These are phyloP conservation scores for Tolypocladium amazonense DNA, from an alignment of 2,329 filamentous ascomycete genomes.

Conservation along the genomic window DNA sequence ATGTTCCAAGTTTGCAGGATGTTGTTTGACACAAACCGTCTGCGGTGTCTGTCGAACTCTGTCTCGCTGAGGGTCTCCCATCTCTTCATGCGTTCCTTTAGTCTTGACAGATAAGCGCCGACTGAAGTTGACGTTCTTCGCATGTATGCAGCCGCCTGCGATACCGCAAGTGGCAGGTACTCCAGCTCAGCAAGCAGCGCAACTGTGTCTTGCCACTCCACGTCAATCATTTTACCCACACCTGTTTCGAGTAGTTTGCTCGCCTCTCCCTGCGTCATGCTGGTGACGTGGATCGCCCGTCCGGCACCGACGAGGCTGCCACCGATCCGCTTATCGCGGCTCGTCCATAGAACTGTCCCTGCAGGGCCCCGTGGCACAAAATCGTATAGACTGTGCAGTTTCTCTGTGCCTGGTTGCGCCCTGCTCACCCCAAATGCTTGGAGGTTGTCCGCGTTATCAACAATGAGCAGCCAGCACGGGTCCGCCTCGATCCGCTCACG, in stretches of 20 bases:
- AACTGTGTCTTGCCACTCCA: too few relatives aligned
- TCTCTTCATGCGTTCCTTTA: neutral
- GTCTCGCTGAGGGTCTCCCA: neutral
- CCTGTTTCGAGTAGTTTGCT: neutral
- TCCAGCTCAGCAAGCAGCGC: neutral
- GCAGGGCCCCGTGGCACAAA: neutral
- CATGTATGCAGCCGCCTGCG: neutral
- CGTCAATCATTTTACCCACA: too few relatives aligned
- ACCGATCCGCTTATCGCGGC: neutral
- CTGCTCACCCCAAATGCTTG: neutral
- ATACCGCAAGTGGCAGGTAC: neutral
- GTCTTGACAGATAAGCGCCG: neutral
- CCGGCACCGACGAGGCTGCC: neutral
- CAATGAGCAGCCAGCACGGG: conserved; percentile 16
- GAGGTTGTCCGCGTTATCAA: conserved; percentile 20
- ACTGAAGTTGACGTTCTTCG: neutral
- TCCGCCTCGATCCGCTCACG: conserved; percentile 8
- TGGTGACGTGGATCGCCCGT: neutral
- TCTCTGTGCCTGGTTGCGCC: too few relatives aligned
- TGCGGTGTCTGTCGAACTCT: neutral
- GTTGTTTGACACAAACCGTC: neutral
- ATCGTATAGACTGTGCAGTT: too few relatives aligned
- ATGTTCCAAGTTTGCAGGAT: neutral
- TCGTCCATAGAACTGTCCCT: neutral
- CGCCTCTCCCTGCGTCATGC: neutral